Base-by-base conservation (phyloP, 208 protist genomes). In the Sergeia podlipaevii region DNA sequence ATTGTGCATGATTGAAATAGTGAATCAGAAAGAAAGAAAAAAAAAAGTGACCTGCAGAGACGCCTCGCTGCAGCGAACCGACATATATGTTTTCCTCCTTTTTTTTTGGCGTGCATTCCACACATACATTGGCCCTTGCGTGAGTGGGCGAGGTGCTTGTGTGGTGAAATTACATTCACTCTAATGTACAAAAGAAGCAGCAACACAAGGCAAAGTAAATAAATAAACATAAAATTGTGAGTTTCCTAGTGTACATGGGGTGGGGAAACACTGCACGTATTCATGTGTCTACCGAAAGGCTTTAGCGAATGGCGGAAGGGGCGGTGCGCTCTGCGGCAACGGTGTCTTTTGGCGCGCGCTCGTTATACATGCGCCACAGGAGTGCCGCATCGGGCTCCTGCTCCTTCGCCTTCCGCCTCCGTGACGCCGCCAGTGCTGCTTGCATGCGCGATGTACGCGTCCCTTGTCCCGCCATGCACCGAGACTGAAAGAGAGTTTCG, bases 301-400 rank as follows among this genome's bases (percentile, higher is more conserved):
- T n/a, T n/a, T n/a, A n/a, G n/a, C n/a, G n/a, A n/a, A n/a, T n/a
- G 11, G 42, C 10, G 21, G 42, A 10, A 21, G 21, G 21, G 42
- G n/a, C 11, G 42, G 15, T 4, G 26, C 15, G 26, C 26, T 18
- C 18, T 11, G n/a, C 32, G 17, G 38, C 21, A 13, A 20, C 52
- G n/a, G 44, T 21, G 0, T 37, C 26, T 29, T 55, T 41, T 2
- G 69, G 77, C 1, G 60, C 70, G 11, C 77, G 67, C 47, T 41
- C 28, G 3, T 78, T 56, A 45, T 80, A 80, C 65, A 85, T 34
- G 18, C 69, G 46, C 77, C 77, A 85, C 55, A 85, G 47, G n/a
- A 76, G 36, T 1, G 48, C 38, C 39, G 48, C 21, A n/a, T 34
- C 41, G 5, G 15, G 27, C 17, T 39, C 23, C 17, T 37, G 5